These are phyloP conservation scores for Phytophthora pisi DNA, from an alignment of 352 stramenopile species.

Conservation along the genomic window DNA sequence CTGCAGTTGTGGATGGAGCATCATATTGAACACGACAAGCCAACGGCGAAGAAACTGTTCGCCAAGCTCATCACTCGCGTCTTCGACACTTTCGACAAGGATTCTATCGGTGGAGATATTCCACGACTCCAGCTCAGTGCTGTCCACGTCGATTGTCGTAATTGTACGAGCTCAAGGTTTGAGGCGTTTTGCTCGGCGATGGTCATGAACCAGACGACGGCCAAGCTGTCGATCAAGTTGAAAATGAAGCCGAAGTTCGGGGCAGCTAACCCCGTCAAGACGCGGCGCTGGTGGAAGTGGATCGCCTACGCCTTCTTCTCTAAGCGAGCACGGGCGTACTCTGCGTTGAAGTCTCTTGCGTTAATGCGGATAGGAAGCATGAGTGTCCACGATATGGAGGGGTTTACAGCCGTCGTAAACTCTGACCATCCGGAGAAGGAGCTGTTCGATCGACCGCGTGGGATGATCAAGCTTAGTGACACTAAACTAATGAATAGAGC, in stretches of 20 bases:
- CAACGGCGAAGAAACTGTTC: background rate
- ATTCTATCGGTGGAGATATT: background rate
- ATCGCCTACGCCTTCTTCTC: slow-evolving; percentile 13
- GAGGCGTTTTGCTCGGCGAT: slow-evolving; percentile 10
- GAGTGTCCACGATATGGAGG: background rate
- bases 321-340: slow-evolving; percentile 5
- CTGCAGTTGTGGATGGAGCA: background rate
- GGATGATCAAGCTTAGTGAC: background rate
- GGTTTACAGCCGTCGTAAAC: background rate
- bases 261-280: background rate
- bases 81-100: background rate
- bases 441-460: background rate
- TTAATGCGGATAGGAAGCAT: slow-evolving; percentile 4
- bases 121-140: background rate
- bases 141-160: background rate
- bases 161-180: background rate
- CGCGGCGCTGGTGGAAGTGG: slow-evolving; percentile 5
- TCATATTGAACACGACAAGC: background rate
- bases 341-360: background rate
- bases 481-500: background rate
- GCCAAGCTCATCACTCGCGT: background rate
- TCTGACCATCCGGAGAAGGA: slow-evolving; percentile 7
- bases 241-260: background rate
- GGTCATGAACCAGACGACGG: slow-evolving; percentile 1
- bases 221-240: slow-evolving; percentile 4